These are phyloP conservation scores for Blastomyces percursus DNA, from an alignment of 2,329 filamentous ascomycete genomes.

Conservation along the genomic window DNA sequence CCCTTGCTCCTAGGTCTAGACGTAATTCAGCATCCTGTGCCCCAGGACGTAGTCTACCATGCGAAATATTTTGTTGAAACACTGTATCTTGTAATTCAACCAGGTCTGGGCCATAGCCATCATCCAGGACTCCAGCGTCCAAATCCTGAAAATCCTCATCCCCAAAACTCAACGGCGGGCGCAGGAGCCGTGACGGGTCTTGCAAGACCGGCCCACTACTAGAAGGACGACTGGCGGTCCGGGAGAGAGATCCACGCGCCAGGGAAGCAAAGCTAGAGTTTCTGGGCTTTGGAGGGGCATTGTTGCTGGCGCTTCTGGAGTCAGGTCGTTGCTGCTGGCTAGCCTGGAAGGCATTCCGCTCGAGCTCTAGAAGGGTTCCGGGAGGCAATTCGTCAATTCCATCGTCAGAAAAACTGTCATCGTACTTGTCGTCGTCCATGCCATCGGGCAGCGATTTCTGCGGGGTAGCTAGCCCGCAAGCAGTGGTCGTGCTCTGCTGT, in stretches of 20 bases:
- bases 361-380: constrained; percentile 34
- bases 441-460: constrained; percentile 20
- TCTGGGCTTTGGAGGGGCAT: constrained; percentile 6
- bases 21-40: background rate
- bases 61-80: background rate
- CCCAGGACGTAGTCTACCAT: background rate
- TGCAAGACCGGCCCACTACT: constrained; percentile 6
- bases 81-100: constrained; percentile 16
- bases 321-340: constrained; percentile 27
- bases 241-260: constrained; percentile 5
- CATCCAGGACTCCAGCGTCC: constrained; percentile 35
- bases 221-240: background rate
- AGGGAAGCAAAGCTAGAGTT: background rate
- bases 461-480: background rate
- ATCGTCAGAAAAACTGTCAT: constrained; percentile 40
- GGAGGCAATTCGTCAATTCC: constrained; percentile 36
- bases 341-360: constrained; percentile 36
- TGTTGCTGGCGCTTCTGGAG: constrained; percentile 4
- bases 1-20: background rate
- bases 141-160: constrained; percentile 34
- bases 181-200: constrained; percentile 10
- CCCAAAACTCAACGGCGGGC: constrained; percentile 31
- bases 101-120: constrained; percentile 21
- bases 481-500: background rate
- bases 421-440: constrained; percentile 38